A percentile compares a stretch with the other conserved stretches of the same genome.
Conservation (phyloP, 2,329 filamentous ascomycete species). For the Neurospora sp. region DNA sequence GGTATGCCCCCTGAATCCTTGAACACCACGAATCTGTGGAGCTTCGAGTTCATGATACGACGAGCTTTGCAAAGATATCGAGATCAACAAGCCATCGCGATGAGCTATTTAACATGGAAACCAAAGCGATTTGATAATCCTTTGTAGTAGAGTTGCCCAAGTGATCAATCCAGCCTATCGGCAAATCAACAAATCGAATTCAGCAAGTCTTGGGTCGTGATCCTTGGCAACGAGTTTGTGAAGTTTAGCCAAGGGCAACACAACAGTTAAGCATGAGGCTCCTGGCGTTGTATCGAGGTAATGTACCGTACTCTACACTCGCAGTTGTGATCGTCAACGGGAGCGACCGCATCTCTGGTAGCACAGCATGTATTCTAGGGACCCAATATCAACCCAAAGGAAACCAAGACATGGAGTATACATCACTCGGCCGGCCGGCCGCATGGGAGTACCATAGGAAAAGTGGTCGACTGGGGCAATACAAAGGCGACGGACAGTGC, state of each 20-base stretch:
- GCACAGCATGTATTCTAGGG: background rate
- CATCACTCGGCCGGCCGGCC: background rate
- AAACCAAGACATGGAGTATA: background rate
- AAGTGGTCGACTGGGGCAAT: background rate
- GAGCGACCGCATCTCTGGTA: background rate
- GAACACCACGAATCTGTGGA: background rate
- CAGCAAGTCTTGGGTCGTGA: background rate
- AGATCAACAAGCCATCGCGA: background rate
- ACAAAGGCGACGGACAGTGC: background rate
- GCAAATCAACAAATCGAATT: background rate
- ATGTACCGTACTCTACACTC: background rate
- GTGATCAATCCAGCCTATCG: background rate
- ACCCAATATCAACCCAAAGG: background rate
- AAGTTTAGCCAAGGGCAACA: background rate
- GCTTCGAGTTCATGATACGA: background rate
- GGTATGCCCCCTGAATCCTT: background rate
- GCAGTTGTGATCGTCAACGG: background rate
- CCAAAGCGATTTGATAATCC: background rate
- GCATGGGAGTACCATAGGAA: background rate
- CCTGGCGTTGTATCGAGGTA: background rate
- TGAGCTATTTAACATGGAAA: background rate
- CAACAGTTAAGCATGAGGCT: background rate
- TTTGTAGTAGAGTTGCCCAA: background rate
- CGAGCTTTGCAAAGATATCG: background rate
- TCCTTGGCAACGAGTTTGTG: background rate